A percentile compares a stretch with the other conserved stretches of the same genome.
Evolutionary conservation across 2,329 filamentous ascomycete species (phyloP).

Genomic region (Cercospora sp.): DNA sequence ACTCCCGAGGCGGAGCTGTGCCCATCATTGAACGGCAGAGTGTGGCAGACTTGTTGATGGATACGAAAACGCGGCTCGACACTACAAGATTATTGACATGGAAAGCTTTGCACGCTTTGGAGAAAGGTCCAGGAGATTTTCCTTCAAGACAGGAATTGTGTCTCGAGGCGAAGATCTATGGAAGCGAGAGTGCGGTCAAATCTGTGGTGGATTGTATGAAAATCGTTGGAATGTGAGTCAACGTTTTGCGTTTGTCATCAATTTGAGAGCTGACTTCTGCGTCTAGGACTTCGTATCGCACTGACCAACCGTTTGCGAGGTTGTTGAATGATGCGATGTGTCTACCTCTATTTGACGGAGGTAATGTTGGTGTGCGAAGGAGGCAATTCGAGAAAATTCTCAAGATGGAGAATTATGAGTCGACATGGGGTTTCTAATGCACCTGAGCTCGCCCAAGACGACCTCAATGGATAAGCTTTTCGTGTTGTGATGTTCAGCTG

Average conservation of each 20-base stretch:
- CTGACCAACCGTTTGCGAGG: slow-evolving; percentile 46
- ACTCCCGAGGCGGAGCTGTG: slow-evolving; percentile 50
- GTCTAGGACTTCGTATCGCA: slow-evolving; percentile 43
- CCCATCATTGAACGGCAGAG: slow-evolving; percentile 53
- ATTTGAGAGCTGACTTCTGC: slow-evolving; percentile 22
- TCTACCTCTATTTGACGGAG: slow-evolving; percentile 56
- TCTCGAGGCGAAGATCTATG: slow-evolving; percentile 55
- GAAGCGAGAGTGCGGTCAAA: slow-evolving; percentile 53
- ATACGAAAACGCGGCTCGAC: slow-evolving; percentile 56
- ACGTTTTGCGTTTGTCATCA: neutral
- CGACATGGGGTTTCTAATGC: slow-evolving; percentile 43
- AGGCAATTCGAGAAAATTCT: slow-evolving; percentile 53
- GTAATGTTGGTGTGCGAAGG: slow-evolving; percentile 56
- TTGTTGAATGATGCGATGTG: slow-evolving; percentile 51
- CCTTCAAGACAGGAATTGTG: slow-evolving; percentile 49
- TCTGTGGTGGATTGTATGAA: slow-evolving; percentile 54
- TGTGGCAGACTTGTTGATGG: slow-evolving; percentile 55
- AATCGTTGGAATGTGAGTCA: slow-evolving; percentile 52
- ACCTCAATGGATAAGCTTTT: neutral
- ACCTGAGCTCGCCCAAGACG: neutral
- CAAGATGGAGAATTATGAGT: slow-evolving; percentile 46
- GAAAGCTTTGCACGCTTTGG: slow-evolving; percentile 52
- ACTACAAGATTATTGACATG: slow-evolving; percentile 54
- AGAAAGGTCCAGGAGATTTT: slow-evolving; percentile 46
- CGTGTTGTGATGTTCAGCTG: neutral